These are phyloP conservation scores for Alliaria petiolata DNA, from an alignment of 345 rosid genomes.

Conservation along the genomic window DNA sequence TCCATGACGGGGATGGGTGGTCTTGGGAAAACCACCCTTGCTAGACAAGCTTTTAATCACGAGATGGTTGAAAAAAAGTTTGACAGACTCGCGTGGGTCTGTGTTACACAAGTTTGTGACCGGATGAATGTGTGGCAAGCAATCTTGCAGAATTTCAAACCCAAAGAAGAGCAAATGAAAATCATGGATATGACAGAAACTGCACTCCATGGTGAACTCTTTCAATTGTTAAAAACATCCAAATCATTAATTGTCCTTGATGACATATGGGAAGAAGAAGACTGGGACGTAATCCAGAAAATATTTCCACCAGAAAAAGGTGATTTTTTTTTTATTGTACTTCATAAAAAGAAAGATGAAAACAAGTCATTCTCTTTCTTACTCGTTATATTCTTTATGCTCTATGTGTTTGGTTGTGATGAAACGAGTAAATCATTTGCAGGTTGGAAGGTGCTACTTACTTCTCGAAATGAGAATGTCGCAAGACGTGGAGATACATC, in stretches of 20 bases:
- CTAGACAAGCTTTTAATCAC: slow-evolving; percentile 22
- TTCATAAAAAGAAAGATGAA: not conserved
- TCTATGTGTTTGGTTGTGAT: not conserved
- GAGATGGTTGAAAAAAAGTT: slow-evolving; percentile 15
- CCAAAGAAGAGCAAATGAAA: slow-evolving; percentile 18
- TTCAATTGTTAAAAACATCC: not conserved
- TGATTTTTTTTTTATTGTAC: not conserved
- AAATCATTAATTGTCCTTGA: slow-evolving; percentile 44
- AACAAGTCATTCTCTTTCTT: not conserved
- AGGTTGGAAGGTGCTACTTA: slow-evolving; percentile 41
- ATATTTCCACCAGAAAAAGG: slow-evolving; percentile 20
- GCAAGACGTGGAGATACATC: slow-evolving; percentile 1
- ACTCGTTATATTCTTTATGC: too few relatives aligned
- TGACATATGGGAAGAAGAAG: slow-evolving; percentile 33
- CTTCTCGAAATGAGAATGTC: slow-evolving; percentile 34
- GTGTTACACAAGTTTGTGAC: slow-evolving; percentile 30
- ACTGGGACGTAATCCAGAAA: slow-evolving; percentile 27
- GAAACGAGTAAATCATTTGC: not conserved
- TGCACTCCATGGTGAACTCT: slow-evolving; percentile 7
- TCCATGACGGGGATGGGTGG: slow-evolving; percentile 49
- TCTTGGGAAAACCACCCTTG: slow-evolving; percentile 44
- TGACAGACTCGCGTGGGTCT: slow-evolving; percentile 30
- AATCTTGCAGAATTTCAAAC: slow-evolving; percentile 25
- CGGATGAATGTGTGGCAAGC: slow-evolving; percentile 24
- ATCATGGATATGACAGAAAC: slow-evolving; percentile 21